Conservation (phyloP, 768 basidiomycete species). For the Pluteus cervinus region DNA sequence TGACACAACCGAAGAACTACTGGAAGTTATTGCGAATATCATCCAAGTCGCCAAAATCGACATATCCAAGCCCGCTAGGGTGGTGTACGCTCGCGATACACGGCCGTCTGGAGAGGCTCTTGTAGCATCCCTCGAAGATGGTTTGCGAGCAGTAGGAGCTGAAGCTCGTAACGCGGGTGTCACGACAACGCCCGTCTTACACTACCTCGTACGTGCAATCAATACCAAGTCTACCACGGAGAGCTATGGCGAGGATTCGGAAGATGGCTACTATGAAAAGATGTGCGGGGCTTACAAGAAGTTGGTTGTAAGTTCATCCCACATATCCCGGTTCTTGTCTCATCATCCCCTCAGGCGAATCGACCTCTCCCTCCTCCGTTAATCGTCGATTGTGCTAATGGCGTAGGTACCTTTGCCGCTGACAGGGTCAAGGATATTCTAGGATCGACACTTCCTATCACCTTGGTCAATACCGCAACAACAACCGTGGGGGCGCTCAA, state of each 20-base stretch:
- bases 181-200: conserved; percentile 91
- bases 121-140: conserved; percentile 74
- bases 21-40: conserved; percentile 55
- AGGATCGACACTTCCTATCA: conserved; percentile 51
- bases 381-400: conserved; percentile 97
- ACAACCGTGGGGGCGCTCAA: conserved; percentile 73
- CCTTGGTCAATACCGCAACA: conserved; percentile 64
- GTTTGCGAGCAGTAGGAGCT: conserved; percentile 67
- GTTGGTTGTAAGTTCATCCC: conserved; percentile 67
- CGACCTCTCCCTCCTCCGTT: conserved; percentile 53
- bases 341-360: conserved; percentile 38
- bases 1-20: conserved; percentile 63
- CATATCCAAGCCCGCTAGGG: conserved; percentile 66
- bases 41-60: conserved; percentile 69
- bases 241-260: conserved; percentile 73
- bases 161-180: conserved; percentile 73
- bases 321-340: conserved; percentile 3
- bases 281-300: conserved; percentile 79
- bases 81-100: conserved; percentile 92
- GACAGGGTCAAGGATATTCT: conserved; percentile 55
- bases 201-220: conserved; percentile 87
- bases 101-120: conserved; percentile 80
- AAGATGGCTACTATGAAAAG: conserved; percentile 81
- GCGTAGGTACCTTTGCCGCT: conserved; percentile 81
- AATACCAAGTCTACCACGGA: conserved; percentile 81